A percentile compares a stretch with the other conserved stretches of the same genome.
Conservation (phyloP, 2,329 filamentous ascomycete species). For the Penicillium sp. region DNA sequence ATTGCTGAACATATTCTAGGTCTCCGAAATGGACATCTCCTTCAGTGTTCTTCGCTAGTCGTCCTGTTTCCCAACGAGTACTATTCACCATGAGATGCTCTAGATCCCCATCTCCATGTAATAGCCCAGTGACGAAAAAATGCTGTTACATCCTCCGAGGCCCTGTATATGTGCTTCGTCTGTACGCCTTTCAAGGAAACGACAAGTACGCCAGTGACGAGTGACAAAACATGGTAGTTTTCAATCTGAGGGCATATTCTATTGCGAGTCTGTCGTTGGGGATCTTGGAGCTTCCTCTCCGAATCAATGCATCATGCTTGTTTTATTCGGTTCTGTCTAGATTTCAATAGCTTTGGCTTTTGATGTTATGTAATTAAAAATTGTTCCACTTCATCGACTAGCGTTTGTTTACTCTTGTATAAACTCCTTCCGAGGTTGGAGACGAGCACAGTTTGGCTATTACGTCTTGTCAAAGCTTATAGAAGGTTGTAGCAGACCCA, state of each 20-base stretch:
- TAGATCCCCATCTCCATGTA: neutral
- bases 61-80: neutral
- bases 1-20: neutral
- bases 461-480: neutral
- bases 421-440: neutral
- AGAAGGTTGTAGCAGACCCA: neutral
- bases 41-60: neutral
- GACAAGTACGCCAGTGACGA: slow-evolving; percentile 9
- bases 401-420: neutral
- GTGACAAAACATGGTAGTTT: slow-evolving; percentile 14
- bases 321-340: neutral
- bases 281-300: neutral
- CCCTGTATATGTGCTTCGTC: slow-evolving; percentile 24
- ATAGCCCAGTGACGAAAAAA: slow-evolving; percentile 27
- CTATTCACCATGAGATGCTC: neutral
- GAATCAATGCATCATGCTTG: neutral
- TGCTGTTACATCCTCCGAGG: slow-evolving; percentile 26
- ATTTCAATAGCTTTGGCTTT: neutral
- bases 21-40: neutral
- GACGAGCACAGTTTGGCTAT: too few relatives aligned
- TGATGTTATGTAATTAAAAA: neutral
- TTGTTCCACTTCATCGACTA: neutral
- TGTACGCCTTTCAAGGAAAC: slow-evolving; percentile 28
- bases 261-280: neutral
- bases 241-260: slow-evolving; percentile 8